These are phyloP conservation scores for Prunus kanzakura DNA, from an alignment of 306 rosid genomes.

Conservation along the genomic window DNA sequence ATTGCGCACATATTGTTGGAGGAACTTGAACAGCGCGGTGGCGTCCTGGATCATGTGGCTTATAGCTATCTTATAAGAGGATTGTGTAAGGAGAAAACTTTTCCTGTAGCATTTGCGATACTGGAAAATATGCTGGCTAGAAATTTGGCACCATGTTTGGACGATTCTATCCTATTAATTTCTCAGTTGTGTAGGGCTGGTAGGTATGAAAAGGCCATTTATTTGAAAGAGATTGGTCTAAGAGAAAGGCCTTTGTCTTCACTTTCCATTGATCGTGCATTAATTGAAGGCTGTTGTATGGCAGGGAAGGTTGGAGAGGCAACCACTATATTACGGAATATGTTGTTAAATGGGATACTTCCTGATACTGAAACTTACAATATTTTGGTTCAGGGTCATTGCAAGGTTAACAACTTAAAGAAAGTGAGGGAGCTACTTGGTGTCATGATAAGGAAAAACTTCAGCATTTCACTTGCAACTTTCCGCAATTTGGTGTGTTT, in stretches of 20 bases:
- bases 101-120: constrained; percentile 45
- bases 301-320: constrained; percentile 50
- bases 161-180: constrained; percentile 53
- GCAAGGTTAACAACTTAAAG: constrained; percentile 42
- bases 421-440: constrained; percentile 64
- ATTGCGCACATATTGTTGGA: constrained; percentile 44
- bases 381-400: constrained; percentile 57
- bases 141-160: constrained; percentile 45
- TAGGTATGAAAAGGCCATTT: constrained; percentile 49
- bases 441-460: constrained; percentile 44
- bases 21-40: constrained; percentile 44
- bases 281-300: constrained; percentile 54
- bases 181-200: constrained; percentile 55
- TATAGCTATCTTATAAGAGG: constrained; percentile 56
- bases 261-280: constrained; percentile 35
- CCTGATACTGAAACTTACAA: constrained; percentile 52
- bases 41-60: constrained; percentile 38
- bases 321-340: constrained; percentile 36
- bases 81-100: constrained; percentile 44
- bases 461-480: constrained; percentile 46
- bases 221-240: constrained; percentile 47
- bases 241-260: constrained; percentile 40
- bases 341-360: constrained; percentile 43
- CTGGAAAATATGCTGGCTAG: constrained; percentile 54
- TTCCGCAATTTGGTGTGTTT: constrained; percentile 48